phyloP scores from a whole-genome alignment of 1,284 basidiomycete species.

The Marasmius tenuissimus region DNA sequence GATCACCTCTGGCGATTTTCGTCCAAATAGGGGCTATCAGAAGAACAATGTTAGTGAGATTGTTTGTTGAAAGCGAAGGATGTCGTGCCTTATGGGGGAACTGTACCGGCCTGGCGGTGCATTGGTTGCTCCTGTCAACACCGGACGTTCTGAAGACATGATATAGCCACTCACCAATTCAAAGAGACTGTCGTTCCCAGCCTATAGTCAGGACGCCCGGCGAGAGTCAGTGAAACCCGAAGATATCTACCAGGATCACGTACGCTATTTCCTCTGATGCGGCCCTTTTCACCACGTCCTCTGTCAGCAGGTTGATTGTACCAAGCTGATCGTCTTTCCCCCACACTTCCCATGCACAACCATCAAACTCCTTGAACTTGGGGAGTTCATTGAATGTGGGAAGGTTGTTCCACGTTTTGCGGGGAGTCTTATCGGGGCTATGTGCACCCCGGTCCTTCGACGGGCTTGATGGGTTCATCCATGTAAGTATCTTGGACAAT shows the following conservation, averaged over 20 bases:
- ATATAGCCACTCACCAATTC: constrained; percentile 51
- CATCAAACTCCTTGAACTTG: constrained; percentile 51
- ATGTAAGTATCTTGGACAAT: constrained; percentile 10
- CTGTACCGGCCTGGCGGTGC: constrained; percentile 57
- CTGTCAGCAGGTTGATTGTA: constrained; percentile 69
- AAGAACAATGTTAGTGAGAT: not conserved
- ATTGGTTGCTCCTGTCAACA: not conserved
- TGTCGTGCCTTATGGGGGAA: constrained; percentile 57
- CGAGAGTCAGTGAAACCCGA: constrained; percentile 1
- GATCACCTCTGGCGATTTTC: constrained; percentile 52
- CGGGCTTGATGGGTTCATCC: constrained; percentile 3
- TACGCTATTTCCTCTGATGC: constrained; percentile 67
- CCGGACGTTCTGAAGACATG: not conserved
- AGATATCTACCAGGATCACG: constrained; percentile 18
- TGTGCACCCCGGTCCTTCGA: not conserved
- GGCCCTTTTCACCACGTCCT: constrained; percentile 57
- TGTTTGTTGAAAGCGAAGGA: constrained; percentile 2
- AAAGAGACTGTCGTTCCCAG: constrained; percentile 56
- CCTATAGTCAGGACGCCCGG: constrained; percentile 27
- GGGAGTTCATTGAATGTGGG: constrained; percentile 67
- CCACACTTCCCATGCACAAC: constrained; percentile 76
- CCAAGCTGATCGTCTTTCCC: constrained; percentile 69
- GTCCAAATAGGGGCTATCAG: constrained; percentile 54
- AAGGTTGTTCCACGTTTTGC: constrained; percentile 35
- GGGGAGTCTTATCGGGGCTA: not conserved